Evolutionary conservation across 495 filamentous ascomycete species (phyloP).

Genomic region (Penicillium subrubescens): DNA sequence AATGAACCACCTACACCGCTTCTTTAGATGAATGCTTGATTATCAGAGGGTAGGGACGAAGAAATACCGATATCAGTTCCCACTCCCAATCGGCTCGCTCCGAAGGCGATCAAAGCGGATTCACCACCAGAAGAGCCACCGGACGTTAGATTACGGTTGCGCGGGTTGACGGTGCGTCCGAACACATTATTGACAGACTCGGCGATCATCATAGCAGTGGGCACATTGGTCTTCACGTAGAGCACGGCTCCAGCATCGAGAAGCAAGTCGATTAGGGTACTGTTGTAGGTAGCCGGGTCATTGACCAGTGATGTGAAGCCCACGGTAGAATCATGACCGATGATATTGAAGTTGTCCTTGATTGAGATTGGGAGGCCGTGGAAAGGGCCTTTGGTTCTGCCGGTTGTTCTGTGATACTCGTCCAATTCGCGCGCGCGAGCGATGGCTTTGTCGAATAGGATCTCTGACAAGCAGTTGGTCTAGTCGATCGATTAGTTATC

Average conservation of each 20-base stretch:
- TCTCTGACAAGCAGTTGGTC: conserved; percentile 58
- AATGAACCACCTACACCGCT: background rate
- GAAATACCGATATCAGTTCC: conserved; percentile 42
- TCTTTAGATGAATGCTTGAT: background rate
- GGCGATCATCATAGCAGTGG: conserved; percentile 37
- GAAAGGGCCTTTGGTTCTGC: conserved; percentile 43
- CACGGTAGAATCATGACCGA: conserved; percentile 50
- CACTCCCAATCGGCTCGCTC: conserved; percentile 39
- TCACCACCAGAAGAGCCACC: conserved; percentile 48
- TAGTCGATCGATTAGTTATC: background rate
- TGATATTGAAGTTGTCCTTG: conserved; percentile 61
- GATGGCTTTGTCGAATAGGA: conserved; percentile 57
- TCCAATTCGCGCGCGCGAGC: conserved; percentile 43
- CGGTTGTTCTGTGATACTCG: conserved; percentile 19
- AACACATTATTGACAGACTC: conserved; percentile 57
- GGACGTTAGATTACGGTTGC: conserved; percentile 37
- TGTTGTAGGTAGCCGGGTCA: conserved; percentile 42
- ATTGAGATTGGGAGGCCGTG: conserved; percentile 61
- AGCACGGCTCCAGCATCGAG: conserved; percentile 46
- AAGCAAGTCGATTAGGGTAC: conserved; percentile 32
- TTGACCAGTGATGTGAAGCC: conserved; percentile 49
- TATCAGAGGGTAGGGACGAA: background rate
- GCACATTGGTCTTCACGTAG: conserved; percentile 59
- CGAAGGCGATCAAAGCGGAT: conserved; percentile 40
- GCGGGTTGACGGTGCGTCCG: conserved; percentile 30